Percentiles rank a stretch among this genome's conserved stretches.
phyloP scores from a whole-genome alignment of 768 basidiomycete species.

The Termitomyces bulborhizus region DNA sequence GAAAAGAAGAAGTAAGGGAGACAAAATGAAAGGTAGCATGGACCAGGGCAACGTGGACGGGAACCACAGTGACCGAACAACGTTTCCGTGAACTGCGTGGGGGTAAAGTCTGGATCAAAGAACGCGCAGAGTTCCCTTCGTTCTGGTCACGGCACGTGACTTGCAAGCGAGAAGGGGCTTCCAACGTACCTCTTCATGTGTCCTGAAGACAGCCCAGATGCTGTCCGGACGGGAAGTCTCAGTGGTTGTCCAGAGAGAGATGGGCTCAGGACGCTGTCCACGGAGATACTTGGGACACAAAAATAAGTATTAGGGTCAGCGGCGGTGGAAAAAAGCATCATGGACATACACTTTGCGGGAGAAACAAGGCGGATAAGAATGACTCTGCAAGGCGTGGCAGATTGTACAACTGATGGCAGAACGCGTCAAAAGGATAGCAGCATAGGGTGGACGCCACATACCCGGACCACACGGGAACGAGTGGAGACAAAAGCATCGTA shows the following conservation, averaged over 20 bases:
- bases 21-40: constrained; percentile 12
- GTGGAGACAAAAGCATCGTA: constrained; percentile 40
- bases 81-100: constrained; percentile 9
- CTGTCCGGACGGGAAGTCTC: constrained; percentile 28
- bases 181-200: constrained; percentile 54
- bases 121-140: neutral
- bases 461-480: constrained; percentile 49
- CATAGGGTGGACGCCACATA: constrained; percentile 23
- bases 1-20: constrained; percentile 3
- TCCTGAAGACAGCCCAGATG: constrained; percentile 52
- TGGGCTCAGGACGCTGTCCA: constrained; percentile 26
- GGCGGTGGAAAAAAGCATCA: constrained; percentile 15
- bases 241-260: constrained; percentile 43
- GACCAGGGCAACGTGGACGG: constrained; percentile 14
- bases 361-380: constrained; percentile 32
- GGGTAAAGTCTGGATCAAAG: constrained; percentile 19
- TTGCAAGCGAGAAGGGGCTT: neutral
- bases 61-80: constrained; percentile 13
- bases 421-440: constrained; percentile 8
- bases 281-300: constrained; percentile 13
- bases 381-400: constrained; percentile 30
- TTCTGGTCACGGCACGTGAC: constrained; percentile 22
- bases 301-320: constrained; percentile 15
- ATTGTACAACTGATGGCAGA: constrained; percentile 28
- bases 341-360: constrained; percentile 28